phyloP scores from a whole-genome alignment of 805 yeast genomes.

The Starmerella apicola region DNA sequence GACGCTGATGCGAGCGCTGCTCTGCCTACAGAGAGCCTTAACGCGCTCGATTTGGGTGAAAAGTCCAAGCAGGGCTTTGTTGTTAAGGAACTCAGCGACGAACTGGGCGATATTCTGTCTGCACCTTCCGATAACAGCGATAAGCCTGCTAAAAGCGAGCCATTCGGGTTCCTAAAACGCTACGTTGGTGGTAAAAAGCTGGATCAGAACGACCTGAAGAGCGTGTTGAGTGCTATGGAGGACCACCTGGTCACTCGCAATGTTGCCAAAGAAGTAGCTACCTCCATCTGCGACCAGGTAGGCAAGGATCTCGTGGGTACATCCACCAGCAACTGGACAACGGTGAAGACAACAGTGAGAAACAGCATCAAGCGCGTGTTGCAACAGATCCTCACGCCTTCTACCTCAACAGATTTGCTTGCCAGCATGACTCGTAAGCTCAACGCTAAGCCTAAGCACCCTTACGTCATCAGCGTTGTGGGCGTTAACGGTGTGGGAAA shows the following conservation, averaged over 20 bases:
- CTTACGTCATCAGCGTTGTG: conserved; percentile 92
- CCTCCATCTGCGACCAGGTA: conserved; percentile 54
- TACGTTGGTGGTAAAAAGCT: conserved; percentile 59
- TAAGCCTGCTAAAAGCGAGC: conserved; percentile 25
- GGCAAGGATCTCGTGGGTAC: conserved; percentile 59
- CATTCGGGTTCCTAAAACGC: conserved; percentile 48
- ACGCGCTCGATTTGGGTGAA: conserved; percentile 31
- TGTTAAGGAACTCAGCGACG: conserved; percentile 49
- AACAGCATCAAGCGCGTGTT: conserved; percentile 45
- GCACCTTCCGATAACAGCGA: conserved; percentile 14
- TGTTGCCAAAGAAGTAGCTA: conserved; percentile 84
- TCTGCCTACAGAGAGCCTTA: conserved; percentile 26
- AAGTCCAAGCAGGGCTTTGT: conserved; percentile 45
- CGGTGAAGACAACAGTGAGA: conserved; percentile 60
- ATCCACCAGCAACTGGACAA: conserved; percentile 59
- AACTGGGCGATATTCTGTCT: conserved; percentile 34
- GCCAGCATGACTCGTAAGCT: conserved; percentile 54
- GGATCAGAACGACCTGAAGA: conserved; percentile 48
- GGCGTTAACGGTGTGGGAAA: conserved; percentile 98
- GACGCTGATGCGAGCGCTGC: conserved; percentile 16
- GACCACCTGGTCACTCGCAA: conserved; percentile 75
- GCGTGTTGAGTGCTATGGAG: conserved; percentile 51
- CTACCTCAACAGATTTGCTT: conserved; percentile 74
- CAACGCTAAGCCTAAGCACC: conserved; percentile 29
- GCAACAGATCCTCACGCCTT: conserved; percentile 70